Evolutionary conservation across 2,329 filamentous ascomycete species (phyloP).

Genomic region (Talaromyces albobiverticillius): DNA sequence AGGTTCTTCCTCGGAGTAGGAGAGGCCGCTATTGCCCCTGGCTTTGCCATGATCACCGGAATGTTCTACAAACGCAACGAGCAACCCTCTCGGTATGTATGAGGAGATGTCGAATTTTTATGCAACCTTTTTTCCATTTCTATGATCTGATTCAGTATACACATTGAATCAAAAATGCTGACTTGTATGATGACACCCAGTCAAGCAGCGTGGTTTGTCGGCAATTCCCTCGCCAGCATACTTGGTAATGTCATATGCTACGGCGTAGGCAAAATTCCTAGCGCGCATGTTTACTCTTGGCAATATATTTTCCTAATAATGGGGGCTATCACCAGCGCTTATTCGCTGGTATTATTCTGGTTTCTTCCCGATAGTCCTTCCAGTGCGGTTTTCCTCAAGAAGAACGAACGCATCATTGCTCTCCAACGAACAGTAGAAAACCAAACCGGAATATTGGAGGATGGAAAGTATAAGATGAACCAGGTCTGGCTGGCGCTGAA

Average conservation of each 20-base stretch:
- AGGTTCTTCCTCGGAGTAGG: slow-evolving; percentile 54
- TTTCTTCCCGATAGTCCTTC: slow-evolving; percentile 57
- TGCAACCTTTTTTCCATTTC: too few relatives aligned
- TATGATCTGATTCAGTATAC: too few relatives aligned
- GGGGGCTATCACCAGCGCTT: slow-evolving; percentile 57
- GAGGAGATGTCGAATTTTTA: too few relatives aligned
- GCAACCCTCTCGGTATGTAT: slow-evolving; percentile 43
- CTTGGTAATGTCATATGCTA: slow-evolving; percentile 40
- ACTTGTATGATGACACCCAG: background rate
- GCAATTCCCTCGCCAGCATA: slow-evolving; percentile 3
- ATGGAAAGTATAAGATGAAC: slow-evolving; percentile 43
- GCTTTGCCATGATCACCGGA: slow-evolving; percentile 44
- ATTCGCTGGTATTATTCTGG: slow-evolving; percentile 58
- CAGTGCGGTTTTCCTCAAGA: slow-evolving; percentile 47
- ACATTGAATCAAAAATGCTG: too few relatives aligned
- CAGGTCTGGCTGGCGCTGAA: slow-evolving; percentile 42
- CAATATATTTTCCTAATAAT: slow-evolving; percentile 57
- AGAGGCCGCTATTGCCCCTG: slow-evolving; percentile 49
- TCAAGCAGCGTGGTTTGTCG: slow-evolving; percentile 8
- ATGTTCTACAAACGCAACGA: slow-evolving; percentile 52
- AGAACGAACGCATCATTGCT: slow-evolving; percentile 43
- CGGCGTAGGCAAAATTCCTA: slow-evolving; percentile 29
- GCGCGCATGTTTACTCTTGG: background rate
- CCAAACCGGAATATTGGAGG: slow-evolving; percentile 45
- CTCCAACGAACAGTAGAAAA: slow-evolving; percentile 49